Percentiles rank a stretch among this genome's conserved stretches.
Evolutionary conservation across 495 filamentous ascomycete species (phyloP).

Genomic region (Parachaetomium inaequale): DNA sequence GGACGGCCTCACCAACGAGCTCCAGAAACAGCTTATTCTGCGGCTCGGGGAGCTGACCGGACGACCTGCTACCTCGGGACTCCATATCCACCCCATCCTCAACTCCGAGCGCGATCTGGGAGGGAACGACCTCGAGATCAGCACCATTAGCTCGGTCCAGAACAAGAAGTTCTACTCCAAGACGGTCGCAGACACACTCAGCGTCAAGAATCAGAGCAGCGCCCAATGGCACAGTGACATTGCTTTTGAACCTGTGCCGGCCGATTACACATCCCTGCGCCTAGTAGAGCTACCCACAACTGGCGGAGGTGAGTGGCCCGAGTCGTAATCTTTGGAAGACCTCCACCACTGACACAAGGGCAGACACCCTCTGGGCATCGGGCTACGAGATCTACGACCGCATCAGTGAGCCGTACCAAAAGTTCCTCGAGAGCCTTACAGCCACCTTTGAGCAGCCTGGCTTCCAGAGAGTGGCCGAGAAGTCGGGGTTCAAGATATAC

Average conservation of each 20-base stretch:
- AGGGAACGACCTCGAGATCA: constrained; percentile 67
- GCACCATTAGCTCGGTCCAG: constrained; percentile 60
- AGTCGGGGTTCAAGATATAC: constrained; percentile 54
- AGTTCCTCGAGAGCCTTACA: constrained; percentile 63
- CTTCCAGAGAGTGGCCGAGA: constrained; percentile 53
- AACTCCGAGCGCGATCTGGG: constrained; percentile 58
- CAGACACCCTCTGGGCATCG: constrained; percentile 57
- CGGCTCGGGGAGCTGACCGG: constrained; percentile 61
- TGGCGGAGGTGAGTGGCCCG: constrained; percentile 53
- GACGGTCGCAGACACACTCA: constrained; percentile 20
- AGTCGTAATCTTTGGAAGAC: background rate
- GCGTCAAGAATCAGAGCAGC: constrained; percentile 37
- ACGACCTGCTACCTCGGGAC: constrained; percentile 55
- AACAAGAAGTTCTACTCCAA: constrained; percentile 52
- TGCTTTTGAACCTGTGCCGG: constrained; percentile 59
- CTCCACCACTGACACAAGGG: background rate
- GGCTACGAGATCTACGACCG: constrained; percentile 75
- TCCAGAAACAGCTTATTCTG: constrained; percentile 59
- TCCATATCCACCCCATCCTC: constrained; percentile 68
- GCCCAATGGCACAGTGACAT: constrained; percentile 63
- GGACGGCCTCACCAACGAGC: constrained; percentile 47
- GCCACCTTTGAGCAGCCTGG: constrained; percentile 60
- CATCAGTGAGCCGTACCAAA: constrained; percentile 59
- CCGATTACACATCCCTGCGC: constrained; percentile 61
- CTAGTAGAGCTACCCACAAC: constrained; percentile 59